Percentiles rank a stretch among this genome's conserved stretches.
These are phyloP conservation scores for Hamiltosporidium magnivora DNA, from an alignment of 371 early-diverging fungal genomes.

Conservation along the genomic window DNA sequence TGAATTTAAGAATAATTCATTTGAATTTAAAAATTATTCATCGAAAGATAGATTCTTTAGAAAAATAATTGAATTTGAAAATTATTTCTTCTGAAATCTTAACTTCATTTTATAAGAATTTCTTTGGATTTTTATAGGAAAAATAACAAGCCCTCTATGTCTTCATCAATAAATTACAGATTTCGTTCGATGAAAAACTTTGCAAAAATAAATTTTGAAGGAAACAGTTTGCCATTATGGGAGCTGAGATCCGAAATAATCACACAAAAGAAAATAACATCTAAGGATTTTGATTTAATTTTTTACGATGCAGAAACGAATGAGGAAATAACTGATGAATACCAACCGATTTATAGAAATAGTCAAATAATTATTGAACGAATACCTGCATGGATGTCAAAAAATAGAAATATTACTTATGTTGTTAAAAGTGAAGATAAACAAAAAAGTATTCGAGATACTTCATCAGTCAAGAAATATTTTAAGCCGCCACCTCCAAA, in stretches of 20 bases:
- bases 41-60: no score
- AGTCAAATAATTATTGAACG: constrained; percentile 49
- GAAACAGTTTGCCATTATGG: constrained; percentile 50
- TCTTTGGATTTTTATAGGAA: no score
- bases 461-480: constrained; percentile 1
- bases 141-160: constrained; percentile 13
- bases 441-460: constrained; percentile 4
- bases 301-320: constrained; percentile 41
- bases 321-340: constrained; percentile 51
- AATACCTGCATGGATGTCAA: constrained; percentile 53
- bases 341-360: constrained; percentile 43
- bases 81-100: no score
- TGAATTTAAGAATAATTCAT: no score
- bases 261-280: constrained; percentile 37
- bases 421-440: constrained; percentile 21
- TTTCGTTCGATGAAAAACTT: constrained; percentile 50
- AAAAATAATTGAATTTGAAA: no score
- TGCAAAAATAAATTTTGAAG: constrained; percentile 44
- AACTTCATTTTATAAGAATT: no score
- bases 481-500: constrained; percentile 36
- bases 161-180: constrained; percentile 44
- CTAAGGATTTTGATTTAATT: constrained; percentile 56
- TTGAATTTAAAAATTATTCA: no score
- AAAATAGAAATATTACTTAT: background rate
- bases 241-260: constrained; percentile 56